Evolutionary conservation across 2,329 filamentous ascomycete species (phyloP), one percentile per base, ranked within the genome.

Genomic region (Fusarium oligoseptatum): DNA sequence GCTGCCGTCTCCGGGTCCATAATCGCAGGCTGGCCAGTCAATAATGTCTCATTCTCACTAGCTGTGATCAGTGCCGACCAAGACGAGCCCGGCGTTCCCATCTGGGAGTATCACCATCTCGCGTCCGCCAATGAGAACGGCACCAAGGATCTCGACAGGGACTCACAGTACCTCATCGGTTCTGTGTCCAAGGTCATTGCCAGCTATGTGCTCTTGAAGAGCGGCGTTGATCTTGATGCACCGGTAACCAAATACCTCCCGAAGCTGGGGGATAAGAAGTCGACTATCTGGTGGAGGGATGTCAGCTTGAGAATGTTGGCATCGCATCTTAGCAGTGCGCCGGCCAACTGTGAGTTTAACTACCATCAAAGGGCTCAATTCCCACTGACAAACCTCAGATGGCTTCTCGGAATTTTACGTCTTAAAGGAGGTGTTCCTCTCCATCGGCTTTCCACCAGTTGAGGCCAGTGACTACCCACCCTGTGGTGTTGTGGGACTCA

Each of bases 31-130:
- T 85, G 82, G 80, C 70, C 80, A 0, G 75, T 81, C 0, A 70
- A 78, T 0, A 84, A 85, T 34, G 79, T 81, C 0, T 85, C 84
- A 0, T 84, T 86, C 70, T 85, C 84, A 0, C 55, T 85, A 0
- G 81, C 79, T 2, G 62, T 85, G 2, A 71, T 85, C 7, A 82
- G 81, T 12, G 71, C 78, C 6, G 75, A 81, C 20, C 81, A 83
- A 32, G 36, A 69, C 0, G 66, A 79, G 6, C 64, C 77, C 9
- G 66, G 70, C 5, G 66, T 77, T 2, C 81, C 82, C 2, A 29
- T 85, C 8, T 87, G 84, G 84, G 82, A 86, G 63, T 84, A 84
- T 57, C 84, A 86, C 52, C 83, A 86, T 57, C 78, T 83, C 2
- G 80, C 80, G 4, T 63, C 77, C 2, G 74, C 62, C 6, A 85